phyloP scores from a whole-genome alignment of 2,329 filamentous ascomycete genomes.

The Sclerotinia minor region DNA sequence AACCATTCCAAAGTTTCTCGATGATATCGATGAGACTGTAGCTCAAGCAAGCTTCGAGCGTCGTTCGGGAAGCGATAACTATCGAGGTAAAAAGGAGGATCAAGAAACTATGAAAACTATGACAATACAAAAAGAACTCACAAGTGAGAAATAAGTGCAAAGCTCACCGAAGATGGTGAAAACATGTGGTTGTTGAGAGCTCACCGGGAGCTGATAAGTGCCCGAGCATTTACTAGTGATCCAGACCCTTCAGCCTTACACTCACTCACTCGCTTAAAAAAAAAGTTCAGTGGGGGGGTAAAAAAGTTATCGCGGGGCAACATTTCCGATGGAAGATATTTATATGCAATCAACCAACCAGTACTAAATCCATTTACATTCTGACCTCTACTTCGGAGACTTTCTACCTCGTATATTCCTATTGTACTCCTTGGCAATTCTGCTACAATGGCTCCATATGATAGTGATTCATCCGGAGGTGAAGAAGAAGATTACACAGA shows the following conservation, averaged over 20 bases:
- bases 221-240: neutral
- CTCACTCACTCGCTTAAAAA: constrained; percentile 30
- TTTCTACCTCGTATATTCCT: neutral
- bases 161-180: neutral
- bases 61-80: no score
- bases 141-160: no score
- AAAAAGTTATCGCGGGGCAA: constrained; percentile 24
- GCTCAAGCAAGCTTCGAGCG: neutral
- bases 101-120: no score
- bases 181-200: neutral
- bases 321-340: constrained; percentile 17
- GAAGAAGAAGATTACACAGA: constrained; percentile 69
- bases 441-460: constrained; percentile 68
- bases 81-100: no score
- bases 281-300: constrained; percentile 24
- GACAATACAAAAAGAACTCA: no score
- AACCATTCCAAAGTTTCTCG: neutral
- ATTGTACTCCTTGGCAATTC: neutral
- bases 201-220: neutral
- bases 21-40: neutral
- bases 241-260: constrained; percentile 29
- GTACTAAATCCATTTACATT: neutral
- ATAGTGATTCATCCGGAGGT: constrained; percentile 78
- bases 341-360: neutral
- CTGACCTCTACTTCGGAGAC: neutral